Evolutionary conservation across 371 early-diverging fungal genomes (phyloP).

Genomic region (Mucor indicus): DNA sequence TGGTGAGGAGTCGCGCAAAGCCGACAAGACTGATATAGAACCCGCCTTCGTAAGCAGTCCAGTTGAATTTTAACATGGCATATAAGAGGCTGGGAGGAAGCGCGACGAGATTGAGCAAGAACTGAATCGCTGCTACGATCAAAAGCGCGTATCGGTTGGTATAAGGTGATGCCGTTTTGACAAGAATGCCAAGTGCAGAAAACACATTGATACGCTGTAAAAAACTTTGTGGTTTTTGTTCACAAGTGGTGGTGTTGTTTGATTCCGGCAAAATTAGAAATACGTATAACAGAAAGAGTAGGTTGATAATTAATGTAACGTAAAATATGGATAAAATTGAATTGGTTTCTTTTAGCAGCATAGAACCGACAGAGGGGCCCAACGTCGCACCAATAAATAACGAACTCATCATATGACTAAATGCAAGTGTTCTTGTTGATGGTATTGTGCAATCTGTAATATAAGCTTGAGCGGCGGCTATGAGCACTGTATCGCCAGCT

Average conservation of each 20-base stretch:
- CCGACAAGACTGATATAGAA: slow-evolving; percentile 26
- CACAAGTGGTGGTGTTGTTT: background rate
- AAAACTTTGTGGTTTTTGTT: background rate
- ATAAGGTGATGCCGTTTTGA: slow-evolving; percentile 6
- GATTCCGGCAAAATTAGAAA: slow-evolving; percentile 50
- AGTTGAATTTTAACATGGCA: slow-evolving; percentile 41
- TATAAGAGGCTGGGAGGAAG: slow-evolving; percentile 39
- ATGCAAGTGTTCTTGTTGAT: slow-evolving; percentile 23
- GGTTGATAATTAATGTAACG: slow-evolving; percentile 18
- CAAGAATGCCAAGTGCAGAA: slow-evolving; percentile 27
- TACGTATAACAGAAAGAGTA: slow-evolving; percentile 21
- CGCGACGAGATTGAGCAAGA: slow-evolving; percentile 18
- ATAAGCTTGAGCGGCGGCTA: slow-evolving; percentile 38
- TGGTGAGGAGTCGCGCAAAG: slow-evolving; percentile 15
- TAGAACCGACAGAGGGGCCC: slow-evolving; percentile 22
- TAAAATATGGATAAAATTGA: slow-evolving; percentile 32
- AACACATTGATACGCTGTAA: slow-evolving; percentile 33
- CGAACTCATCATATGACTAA: slow-evolving; percentile 31
- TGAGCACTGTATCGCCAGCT: slow-evolving; percentile 32
- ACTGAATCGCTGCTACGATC: slow-evolving; percentile 23
- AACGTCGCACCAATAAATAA: slow-evolving; percentile 20
- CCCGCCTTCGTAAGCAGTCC: slow-evolving; percentile 49
- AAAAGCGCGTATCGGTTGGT: slow-evolving; percentile 25
- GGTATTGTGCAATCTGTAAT: slow-evolving; percentile 41
- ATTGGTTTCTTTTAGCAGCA: slow-evolving; percentile 19